These are phyloP conservation scores for Uncinocarpus reesii DNA, from an alignment of 2,329 filamentous ascomycete genomes.

Conservation along the genomic window DNA sequence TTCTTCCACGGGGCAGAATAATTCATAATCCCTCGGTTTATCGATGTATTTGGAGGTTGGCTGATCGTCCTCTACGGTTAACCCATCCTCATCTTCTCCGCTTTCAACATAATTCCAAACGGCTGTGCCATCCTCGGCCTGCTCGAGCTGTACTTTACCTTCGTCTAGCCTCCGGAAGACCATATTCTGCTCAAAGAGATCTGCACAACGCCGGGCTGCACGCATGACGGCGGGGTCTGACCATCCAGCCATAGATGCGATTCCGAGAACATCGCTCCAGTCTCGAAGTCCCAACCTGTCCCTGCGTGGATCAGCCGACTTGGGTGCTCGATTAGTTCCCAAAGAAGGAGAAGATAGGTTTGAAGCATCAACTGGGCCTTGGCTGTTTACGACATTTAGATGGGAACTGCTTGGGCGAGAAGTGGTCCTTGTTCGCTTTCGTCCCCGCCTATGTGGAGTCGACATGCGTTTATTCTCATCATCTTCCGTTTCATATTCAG, in stretches of 20 bases:
- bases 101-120: conserved; percentile 25
- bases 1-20: conserved; percentile 26
- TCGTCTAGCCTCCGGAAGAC: conserved; percentile 48
- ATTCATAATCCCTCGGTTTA: conserved; percentile 15
- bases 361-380: background rate
- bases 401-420: background rate
- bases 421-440: conserved; percentile 1
- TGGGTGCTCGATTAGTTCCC: background rate
- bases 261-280: conserved; percentile 76
- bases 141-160: conserved; percentile 18
- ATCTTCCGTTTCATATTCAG: background rate
- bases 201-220: conserved; percentile 61
- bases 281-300: conserved; percentile 46
- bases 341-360: background rate
- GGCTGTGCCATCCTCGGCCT: conserved; percentile 19
- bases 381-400: background rate
- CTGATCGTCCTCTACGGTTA: background rate
- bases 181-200: conserved; percentile 65
- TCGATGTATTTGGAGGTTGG: conserved; percentile 4
- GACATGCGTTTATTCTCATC: background rate
- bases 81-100: conserved; percentile 14
- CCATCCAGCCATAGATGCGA: conserved; percentile 66
- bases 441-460: background rate
- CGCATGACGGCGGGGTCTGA: conserved; percentile 54
- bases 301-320: background rate